These are phyloP conservation scores for Pleurotus sapidus DNA, from an alignment of 768 basidiomycete species.

Conservation along the genomic window DNA sequence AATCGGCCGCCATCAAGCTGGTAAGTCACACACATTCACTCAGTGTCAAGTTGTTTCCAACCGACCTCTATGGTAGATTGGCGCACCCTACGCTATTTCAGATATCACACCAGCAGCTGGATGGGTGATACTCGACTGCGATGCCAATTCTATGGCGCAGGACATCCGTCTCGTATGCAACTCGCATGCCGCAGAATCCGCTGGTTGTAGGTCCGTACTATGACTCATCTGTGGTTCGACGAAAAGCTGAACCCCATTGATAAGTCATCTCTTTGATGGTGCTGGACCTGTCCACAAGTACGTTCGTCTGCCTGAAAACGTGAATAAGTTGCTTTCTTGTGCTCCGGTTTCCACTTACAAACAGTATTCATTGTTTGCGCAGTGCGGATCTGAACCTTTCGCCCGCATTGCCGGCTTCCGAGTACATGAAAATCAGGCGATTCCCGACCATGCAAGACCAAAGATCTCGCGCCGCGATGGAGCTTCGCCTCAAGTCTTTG, in stretches of 20 bases:
- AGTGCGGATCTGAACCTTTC: constrained; percentile 12
- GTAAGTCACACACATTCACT: not conserved
- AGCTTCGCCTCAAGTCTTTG: constrained; percentile 23
- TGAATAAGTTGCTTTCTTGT: constrained; percentile 19
- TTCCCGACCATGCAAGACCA: constrained; percentile 21
- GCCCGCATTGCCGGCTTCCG: constrained; percentile 29
- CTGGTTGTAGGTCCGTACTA: constrained; percentile 22
- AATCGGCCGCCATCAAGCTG: constrained; percentile 7
- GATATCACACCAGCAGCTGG: constrained; percentile 14
- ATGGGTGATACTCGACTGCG: constrained; percentile 13
- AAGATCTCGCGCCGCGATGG: constrained; percentile 23
- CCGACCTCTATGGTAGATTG: constrained; percentile 1
- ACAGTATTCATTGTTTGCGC: not conserved
- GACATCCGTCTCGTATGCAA: constrained; percentile 14
- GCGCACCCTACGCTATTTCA: constrained; percentile 9
- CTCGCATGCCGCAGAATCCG: constrained; percentile 8
- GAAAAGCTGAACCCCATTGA: no score
- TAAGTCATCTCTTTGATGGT: constrained; percentile 31
- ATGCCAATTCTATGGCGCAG: constrained; percentile 8
- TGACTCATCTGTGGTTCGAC: no score
- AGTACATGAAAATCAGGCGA: constrained; percentile 33
- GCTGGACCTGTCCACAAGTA: constrained; percentile 44
- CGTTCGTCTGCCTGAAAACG: constrained; percentile 52
- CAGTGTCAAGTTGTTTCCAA: not conserved
- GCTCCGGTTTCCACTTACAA: not conserved